Base-by-base conservation (phyloP, 2,329 filamentous ascomycete genomes). In the Scytalidium sp. region DNA sequence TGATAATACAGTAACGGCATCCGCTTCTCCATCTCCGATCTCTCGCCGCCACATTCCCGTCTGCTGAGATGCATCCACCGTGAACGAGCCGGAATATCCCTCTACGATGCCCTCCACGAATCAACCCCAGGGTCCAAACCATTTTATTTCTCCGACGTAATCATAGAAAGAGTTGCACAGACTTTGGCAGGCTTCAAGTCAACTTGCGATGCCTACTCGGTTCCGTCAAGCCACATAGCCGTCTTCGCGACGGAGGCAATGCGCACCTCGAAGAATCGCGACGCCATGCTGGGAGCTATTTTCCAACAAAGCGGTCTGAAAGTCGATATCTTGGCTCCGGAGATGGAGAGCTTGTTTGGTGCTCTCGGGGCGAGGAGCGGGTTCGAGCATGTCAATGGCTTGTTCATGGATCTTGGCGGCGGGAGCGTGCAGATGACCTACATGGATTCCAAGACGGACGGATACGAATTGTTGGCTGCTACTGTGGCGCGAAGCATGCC, bases 201-300 rank as follows among this genome's bases (percentile, higher is more conserved):
- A 21, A 86, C 88, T 46, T 93, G 90, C 51, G 64, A 75, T 48
- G 80, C 85, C 50, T 90, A 89, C 62, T 75, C 76, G 17, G 89
- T 96, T 0, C 81, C 81, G 0, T 64, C 74, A 1, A 58, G 68
- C 27, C 84, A 91, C 55, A 80, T 93, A 52, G 79, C 81, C 19
- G 80, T 96, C 9, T 81, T 97, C 40, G 92, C 91, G 19, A 97
- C 92, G 0, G 92, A 96, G 67, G 92, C 92, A 3, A 94, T 92
- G 65, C 83, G 92, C 41, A 88, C 84, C 20, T 90, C 92, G 5
- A 68, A 79, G 50, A 97, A 97, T 62, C 83, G 85, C 1, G 73
- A 73, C 19, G 78, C 82, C 1, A 90, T 94, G 69, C 75, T 88
- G 2, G 65, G 71, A 0, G 75, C 78, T 25, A 92, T 97, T 55